A percentile compares a stretch with the other conserved stretches of the same genome.
phyloP scores from a whole-genome alignment of 116 monocot species.

The Trichopus zeylanicus region DNA sequence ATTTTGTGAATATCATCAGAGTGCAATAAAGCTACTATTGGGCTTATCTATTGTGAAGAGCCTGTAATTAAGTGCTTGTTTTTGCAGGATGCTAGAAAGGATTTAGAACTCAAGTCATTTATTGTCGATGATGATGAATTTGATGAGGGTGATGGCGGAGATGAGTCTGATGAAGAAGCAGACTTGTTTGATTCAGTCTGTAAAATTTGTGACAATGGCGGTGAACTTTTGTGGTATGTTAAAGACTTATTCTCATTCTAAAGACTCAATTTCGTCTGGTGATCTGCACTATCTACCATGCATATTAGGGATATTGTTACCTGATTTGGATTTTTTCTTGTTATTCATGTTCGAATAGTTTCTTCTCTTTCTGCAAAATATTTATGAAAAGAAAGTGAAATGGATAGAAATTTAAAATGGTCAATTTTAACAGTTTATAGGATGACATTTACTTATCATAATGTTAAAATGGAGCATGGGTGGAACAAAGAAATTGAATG shows the following conservation, averaged over 20 bases:
- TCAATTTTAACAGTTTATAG: no score
- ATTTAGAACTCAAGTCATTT: slow-evolving; percentile 4
- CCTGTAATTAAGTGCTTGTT: neutral
- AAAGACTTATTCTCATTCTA: neutral
- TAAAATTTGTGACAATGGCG: slow-evolving; percentile 53
- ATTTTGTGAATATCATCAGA: no score
- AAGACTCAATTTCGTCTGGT: neutral
- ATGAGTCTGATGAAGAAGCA: slow-evolving; percentile 19
- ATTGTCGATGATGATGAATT: slow-evolving; percentile 10
- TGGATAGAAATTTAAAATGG: no score
- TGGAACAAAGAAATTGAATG: no score
- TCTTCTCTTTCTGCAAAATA: no score
- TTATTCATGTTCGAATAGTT: no score
- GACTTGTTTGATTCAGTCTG: slow-evolving; percentile 40
- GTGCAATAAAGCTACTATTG: no score
- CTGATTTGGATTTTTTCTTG: neutral
- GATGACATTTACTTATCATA: no score
- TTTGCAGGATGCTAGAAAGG: slow-evolving; percentile 3
- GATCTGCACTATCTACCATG: neutral
- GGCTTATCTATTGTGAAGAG: neutral
- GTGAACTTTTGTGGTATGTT: slow-evolving; percentile 35
- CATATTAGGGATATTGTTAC: neutral
- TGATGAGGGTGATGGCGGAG: neutral
- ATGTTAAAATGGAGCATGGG: no score
- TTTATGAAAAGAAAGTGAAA: no score